Percentiles rank a stretch among this genome's conserved stretches.
These are phyloP conservation scores for Fragaria nilgerrensis DNA, from an alignment of 306 rosid genomes.

Conservation along the genomic window DNA sequence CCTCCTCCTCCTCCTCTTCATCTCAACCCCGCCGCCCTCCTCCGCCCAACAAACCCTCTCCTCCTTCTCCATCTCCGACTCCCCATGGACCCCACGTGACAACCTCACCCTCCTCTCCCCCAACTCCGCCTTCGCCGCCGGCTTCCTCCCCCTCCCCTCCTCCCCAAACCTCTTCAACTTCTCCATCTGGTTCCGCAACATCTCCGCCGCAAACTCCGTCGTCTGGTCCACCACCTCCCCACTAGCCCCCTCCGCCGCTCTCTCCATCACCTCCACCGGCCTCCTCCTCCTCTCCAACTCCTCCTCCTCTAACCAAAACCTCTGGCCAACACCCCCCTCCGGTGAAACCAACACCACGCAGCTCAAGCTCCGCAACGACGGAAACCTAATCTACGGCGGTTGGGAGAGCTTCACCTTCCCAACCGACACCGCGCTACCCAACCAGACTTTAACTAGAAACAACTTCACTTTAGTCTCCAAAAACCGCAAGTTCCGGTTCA, in stretches of 20 bases:
- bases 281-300: slow-evolving; percentile 35
- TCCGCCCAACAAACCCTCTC: slow-evolving; percentile 32
- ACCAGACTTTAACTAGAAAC: slow-evolving; percentile 33
- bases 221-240: slow-evolving; percentile 44
- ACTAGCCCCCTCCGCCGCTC: slow-evolving; percentile 23
- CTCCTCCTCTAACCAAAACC: not conserved
- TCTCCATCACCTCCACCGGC: slow-evolving; percentile 40
- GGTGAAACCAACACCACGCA: slow-evolving; percentile 17
- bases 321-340: too few species aligned
- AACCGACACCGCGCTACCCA: slow-evolving; percentile 55
- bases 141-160: slow-evolving; percentile 35
- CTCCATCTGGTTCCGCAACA: slow-evolving; percentile 52
- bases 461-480: slow-evolving; percentile 23
- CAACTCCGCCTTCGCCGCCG: slow-evolving; percentile 58
- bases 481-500: slow-evolving; percentile 43
- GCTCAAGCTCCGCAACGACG: slow-evolving; percentile 37
- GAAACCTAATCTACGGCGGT: slow-evolving; percentile 40
- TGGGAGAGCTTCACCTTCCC: slow-evolving; percentile 63
- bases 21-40: slow-evolving; percentile 33
- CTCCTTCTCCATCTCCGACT: slow-evolving; percentile 39
- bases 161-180: slow-evolving; percentile 39
- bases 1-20: slow-evolving; percentile 26
- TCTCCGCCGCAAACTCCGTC: slow-evolving; percentile 26
- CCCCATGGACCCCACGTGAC: slow-evolving; percentile 52
- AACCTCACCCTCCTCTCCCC: slow-evolving; percentile 46